phyloP scores from a whole-genome alignment of 164 flowering plant genomes.

The Stephania cephalantha region DNA sequence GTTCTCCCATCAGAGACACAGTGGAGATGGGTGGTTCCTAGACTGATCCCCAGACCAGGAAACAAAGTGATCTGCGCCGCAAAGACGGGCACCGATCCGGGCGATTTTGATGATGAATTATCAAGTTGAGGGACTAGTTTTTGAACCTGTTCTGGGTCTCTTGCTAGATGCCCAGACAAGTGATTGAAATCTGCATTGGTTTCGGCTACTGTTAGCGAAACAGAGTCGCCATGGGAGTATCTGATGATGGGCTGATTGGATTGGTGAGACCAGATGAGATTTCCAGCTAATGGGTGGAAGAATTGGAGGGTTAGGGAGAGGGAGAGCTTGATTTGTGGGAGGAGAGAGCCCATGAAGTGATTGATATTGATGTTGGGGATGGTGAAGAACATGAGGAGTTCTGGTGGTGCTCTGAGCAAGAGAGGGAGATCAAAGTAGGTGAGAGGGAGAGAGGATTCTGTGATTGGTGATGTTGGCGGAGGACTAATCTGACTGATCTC shows the following conservation, averaged over 20 bases:
- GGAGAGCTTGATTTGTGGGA: constrained; percentile 33
- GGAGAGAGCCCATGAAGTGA: constrained; percentile 18
- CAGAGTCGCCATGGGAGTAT: constrained; percentile 30
- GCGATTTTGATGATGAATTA: not conserved
- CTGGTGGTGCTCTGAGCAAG: constrained; percentile 11
- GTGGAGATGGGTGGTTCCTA: constrained; percentile 31
- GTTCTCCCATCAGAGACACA: constrained; percentile 29
- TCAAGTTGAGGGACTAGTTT: constrained; percentile 20
- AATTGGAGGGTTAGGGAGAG: constrained; percentile 28
- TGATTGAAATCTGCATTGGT: constrained; percentile 19
- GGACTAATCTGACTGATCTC: constrained; percentile 5
- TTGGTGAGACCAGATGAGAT: constrained; percentile 19
- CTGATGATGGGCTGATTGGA: constrained; percentile 20
- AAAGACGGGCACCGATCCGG: constrained; percentile 13
- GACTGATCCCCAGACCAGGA: constrained; percentile 18
- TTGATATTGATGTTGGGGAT: constrained; percentile 9
- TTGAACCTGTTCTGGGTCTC: constrained; percentile 14
- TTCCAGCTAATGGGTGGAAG: constrained; percentile 30
- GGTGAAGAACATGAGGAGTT: constrained; percentile 29
- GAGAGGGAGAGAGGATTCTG: constrained; percentile 19
- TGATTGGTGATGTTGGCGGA: constrained; percentile 4
- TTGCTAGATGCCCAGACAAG: constrained; percentile 13
- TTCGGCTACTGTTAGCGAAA: constrained; percentile 26
- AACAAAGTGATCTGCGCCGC: constrained; percentile 36
- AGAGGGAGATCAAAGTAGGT: constrained; percentile 23